Percentiles rank a stretch among this genome's conserved stretches.
These are phyloP conservation scores for Colletotrichum tanaceti DNA, from an alignment of 2,329 filamentous ascomycete genomes.

Conservation along the genomic window DNA sequence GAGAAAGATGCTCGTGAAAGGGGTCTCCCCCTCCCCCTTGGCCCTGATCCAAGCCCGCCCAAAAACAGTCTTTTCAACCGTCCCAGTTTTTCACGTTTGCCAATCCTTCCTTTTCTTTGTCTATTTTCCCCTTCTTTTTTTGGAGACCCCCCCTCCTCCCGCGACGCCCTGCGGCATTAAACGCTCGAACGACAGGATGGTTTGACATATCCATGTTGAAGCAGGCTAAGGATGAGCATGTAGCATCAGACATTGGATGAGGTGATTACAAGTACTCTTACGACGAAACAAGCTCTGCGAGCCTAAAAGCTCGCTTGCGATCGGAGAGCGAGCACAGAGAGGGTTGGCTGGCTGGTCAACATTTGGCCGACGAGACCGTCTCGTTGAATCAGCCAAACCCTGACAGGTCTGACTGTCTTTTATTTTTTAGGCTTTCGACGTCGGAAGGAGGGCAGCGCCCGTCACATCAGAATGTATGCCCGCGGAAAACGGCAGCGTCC, in stretches of 20 bases:
- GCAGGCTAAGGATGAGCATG: slow-evolving; percentile 12
- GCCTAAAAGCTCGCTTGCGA: slow-evolving; percentile 6
- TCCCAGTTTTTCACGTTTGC: slow-evolving; percentile 1
- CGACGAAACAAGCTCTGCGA: slow-evolving; percentile 33
- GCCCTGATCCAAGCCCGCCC: no score
- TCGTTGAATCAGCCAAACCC: no score
- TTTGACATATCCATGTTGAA: slow-evolving; percentile 37
- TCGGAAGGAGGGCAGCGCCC: no score
- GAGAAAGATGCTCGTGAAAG: slow-evolving; percentile 14
- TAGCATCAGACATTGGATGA: slow-evolving; percentile 35
- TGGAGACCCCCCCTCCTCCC: neutral
- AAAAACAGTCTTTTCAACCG: neutral
- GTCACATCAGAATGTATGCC: no score
- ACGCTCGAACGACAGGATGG: slow-evolving; percentile 39
- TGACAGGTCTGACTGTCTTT: no score
- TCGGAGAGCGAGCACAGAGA: neutral
- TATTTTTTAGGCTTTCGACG: no score
- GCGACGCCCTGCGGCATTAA: slow-evolving; percentile 38
- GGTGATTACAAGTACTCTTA: slow-evolving; percentile 9
- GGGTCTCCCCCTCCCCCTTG: slow-evolving; percentile 32
- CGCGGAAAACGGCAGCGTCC: no score
- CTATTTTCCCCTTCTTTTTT: no score
- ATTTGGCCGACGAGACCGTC: no score
- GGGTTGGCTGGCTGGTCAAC: no score
- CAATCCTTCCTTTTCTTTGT: no score